A percentile compares a stretch with the other conserved stretches of the same genome.
These are phyloP conservation scores for Sugiyamaella chiloensis DNA, from an alignment of 805 yeast genomes.

Conservation along the genomic window DNA sequence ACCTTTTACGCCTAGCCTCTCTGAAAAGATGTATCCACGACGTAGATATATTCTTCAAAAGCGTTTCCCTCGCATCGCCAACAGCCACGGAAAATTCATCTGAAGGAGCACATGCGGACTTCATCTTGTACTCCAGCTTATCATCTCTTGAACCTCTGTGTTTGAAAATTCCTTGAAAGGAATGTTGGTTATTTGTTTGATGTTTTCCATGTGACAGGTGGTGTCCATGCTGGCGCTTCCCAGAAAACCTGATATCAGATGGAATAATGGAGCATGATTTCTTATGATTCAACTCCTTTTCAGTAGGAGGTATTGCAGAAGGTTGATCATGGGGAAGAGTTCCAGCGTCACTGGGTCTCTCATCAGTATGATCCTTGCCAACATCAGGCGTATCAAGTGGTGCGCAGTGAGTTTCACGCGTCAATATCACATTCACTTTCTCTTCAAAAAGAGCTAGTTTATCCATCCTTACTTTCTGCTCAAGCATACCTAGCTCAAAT, in stretches of 20 bases:
- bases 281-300: neutral
- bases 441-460: conserved; percentile 45
- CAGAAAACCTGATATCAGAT: neutral
- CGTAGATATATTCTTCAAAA: conserved; percentile 49
- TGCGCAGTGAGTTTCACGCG: neutral
- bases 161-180: neutral
- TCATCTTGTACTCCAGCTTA: conserved; percentile 5
- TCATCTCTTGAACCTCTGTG: neutral
- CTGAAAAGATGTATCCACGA: conserved; percentile 72
- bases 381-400: neutral
- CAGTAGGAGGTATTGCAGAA: neutral
- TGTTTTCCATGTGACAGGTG: neutral
- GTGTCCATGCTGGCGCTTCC: neutral
- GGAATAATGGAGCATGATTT: neutral
- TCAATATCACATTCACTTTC: conserved; percentile 26
- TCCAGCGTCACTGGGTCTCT: too few species aligned
- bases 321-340: neutral
- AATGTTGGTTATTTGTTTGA: neutral
- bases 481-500: conserved; percentile 55
- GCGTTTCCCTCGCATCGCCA: conserved; percentile 34
- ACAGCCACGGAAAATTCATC: conserved; percentile 23
- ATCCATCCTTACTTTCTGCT: conserved; percentile 56
- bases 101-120: conserved; percentile 6
- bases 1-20: conserved; percentile 30
- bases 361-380: neutral